A percentile compares a stretch with the other conserved stretches of the same genome.
Conservation (phyloP, 140 eudicot species). For the Cichorium intybus region DNA sequence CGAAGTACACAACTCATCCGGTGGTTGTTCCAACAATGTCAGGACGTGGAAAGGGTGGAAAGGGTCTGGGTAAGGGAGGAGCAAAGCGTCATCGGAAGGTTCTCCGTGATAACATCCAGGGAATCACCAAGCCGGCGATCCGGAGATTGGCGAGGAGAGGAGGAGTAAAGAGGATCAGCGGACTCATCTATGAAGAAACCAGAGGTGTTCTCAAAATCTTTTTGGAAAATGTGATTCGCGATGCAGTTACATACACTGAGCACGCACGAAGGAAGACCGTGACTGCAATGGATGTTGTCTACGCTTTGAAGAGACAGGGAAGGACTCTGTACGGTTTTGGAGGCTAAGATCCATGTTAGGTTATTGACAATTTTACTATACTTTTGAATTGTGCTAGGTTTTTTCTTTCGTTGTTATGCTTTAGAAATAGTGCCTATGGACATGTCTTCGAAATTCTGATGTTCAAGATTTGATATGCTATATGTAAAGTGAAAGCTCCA, state of each 20-base stretch:
- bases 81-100: too few species aligned
- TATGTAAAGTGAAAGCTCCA: background rate
- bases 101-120: too few species aligned
- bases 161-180: slow-evolving; percentile 3
- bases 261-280: slow-evolving; percentile 5
- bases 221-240: slow-evolving; percentile 1
- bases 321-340: slow-evolving; percentile 10
- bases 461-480: background rate
- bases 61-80: too few species aligned
- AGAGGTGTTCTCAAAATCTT: slow-evolving; percentile 1
- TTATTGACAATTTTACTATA: background rate
- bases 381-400: background rate
- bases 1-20: background rate
- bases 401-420: background rate
- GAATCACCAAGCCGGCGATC: too few species aligned
- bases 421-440: too few species aligned
- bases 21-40: background rate
- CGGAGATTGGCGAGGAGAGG: slow-evolving; percentile 6
- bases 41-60: slow-evolving; percentile 11
- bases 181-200: slow-evolving; percentile 4
- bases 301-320: background rate
- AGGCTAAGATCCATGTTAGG: background rate
- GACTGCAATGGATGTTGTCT: slow-evolving; percentile 12
- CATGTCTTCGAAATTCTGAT: background rate
- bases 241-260: background rate